phyloP scores from a whole-genome alignment of 306 rosid species.

The Leucaena leucocephala region DNA sequence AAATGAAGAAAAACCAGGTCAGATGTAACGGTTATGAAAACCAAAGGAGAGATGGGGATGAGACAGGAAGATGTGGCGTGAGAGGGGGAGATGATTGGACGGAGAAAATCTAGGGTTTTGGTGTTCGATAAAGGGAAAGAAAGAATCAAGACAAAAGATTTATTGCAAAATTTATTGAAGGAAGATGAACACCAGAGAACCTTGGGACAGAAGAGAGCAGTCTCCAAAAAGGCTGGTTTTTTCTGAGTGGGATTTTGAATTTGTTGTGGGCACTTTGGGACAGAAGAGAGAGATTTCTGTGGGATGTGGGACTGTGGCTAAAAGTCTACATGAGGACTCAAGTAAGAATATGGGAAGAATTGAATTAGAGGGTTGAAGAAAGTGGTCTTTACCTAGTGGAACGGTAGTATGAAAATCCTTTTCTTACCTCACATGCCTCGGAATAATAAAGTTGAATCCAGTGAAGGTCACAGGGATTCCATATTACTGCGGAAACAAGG shows the following conservation, averaged over 20 bases:
- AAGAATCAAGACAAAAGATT: slow-evolving; percentile 47
- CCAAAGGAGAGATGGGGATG: slow-evolving; percentile 27
- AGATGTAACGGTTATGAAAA: background rate
- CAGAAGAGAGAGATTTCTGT: slow-evolving; percentile 10
- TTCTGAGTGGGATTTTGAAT: slow-evolving; percentile 9
- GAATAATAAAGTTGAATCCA: background rate
- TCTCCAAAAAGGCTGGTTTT: slow-evolving; percentile 4
- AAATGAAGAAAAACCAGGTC: slow-evolving; percentile 20
- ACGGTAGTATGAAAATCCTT: background rate
- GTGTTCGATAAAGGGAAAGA: slow-evolving; percentile 34
- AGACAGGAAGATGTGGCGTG: slow-evolving; percentile 16
- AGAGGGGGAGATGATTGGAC: background rate
- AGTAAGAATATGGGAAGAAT: background rate
- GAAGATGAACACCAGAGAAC: slow-evolving; percentile 28
- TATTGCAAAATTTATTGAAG: background rate
- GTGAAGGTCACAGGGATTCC: background rate
- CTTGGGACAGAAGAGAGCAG: background rate
- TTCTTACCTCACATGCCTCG: background rate
- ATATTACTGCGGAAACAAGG: background rate
- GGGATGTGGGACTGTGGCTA: slow-evolving; percentile 21
- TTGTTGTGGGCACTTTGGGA: slow-evolving; percentile 21
- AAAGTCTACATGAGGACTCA: slow-evolving; percentile 7
- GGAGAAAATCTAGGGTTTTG: slow-evolving; percentile 60
- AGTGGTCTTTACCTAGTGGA: slow-evolving; percentile 13
- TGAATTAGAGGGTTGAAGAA: slow-evolving; percentile 5